phyloP scores from a whole-genome alignment of 1,284 basidiomycete genomes.

The Cutaneotrichosporon sp. region DNA sequence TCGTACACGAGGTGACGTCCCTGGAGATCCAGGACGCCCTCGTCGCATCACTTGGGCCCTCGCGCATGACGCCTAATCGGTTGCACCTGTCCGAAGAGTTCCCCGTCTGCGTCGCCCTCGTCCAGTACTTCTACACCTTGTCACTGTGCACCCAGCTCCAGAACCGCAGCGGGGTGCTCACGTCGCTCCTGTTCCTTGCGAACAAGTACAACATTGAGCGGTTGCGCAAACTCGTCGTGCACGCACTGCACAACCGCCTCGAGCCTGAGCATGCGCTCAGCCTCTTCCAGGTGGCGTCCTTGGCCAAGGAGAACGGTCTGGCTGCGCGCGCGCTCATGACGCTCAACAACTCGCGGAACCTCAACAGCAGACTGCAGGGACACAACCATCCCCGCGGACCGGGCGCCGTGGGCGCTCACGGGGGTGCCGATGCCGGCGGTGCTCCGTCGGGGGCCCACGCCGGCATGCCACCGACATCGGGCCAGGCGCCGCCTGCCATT shows the following conservation, averaged over 20 bases:
- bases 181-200: slow-evolving; percentile 75
- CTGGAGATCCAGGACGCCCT: slow-evolving; percentile 40
- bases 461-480: no score
- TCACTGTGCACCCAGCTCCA: slow-evolving; percentile 82
- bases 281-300: slow-evolving; percentile 86
- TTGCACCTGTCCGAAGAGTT: slow-evolving; percentile 83
- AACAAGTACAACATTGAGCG: slow-evolving; percentile 75
- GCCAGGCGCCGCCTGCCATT: no score
- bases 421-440: not conserved
- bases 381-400: not conserved
- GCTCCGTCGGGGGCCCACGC: no score
- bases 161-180: slow-evolving; percentile 80
- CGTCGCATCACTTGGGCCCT: slow-evolving; percentile 33
- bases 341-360: slow-evolving; percentile 42
- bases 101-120: slow-evolving; percentile 75
- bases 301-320: slow-evolving; percentile 79
- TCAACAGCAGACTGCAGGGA: not conserved
- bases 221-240: slow-evolving; percentile 71
- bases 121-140: slow-evolving; percentile 89
- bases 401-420: not conserved
- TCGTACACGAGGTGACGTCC: slow-evolving; percentile 22
- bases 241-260: slow-evolving; percentile 83
- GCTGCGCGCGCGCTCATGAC: slow-evolving; percentile 78
- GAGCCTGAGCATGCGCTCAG: slow-evolving; percentile 78
- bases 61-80: slow-evolving; percentile 56